Evolutionary conservation across 2,329 filamentous ascomycete genomes (phyloP).

Genomic region (Bipolaris cookei): DNA sequence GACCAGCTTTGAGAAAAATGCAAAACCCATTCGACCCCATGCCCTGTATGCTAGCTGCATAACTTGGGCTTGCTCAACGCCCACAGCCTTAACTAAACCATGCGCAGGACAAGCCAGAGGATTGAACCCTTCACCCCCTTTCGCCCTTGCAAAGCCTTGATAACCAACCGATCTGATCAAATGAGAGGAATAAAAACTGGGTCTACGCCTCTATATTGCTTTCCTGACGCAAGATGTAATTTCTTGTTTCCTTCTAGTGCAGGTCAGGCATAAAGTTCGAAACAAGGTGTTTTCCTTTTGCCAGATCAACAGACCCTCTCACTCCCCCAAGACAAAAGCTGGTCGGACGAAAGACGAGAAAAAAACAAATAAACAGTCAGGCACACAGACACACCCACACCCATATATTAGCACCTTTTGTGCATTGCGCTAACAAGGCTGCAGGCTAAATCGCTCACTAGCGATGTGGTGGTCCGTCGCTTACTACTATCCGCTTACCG

Average conservation of each 20-base stretch:
- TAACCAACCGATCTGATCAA: not conserved
- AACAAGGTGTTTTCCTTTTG: not conserved
- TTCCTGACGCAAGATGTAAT: not conserved
- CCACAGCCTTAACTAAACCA: not conserved
- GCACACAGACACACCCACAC: not conserved
- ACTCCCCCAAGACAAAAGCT: not conserved
- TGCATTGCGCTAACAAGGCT: not conserved
- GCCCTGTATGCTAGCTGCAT: not conserved
- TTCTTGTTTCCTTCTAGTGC: constrained; percentile 3
- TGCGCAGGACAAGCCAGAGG: not conserved
- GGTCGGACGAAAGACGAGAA: not conserved
- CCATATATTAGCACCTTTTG: not conserved
- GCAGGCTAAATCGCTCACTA: not conserved
- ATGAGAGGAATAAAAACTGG: not conserved
- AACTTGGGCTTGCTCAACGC: not conserved
- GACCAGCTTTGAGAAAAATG: not conserved
- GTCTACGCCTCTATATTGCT: not conserved
- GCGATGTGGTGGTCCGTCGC: not conserved
- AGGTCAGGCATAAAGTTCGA: not conserved
- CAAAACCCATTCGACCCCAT: not conserved
- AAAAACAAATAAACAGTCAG: not conserved
- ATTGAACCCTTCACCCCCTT: constrained; percentile 1
- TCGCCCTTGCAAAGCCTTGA: not conserved
- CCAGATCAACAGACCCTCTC: not conserved
- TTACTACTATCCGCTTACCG: not conserved